Evolutionary conservation across 1,139 yeast species (phyloP), one percentile per base, ranked within the genome.

Genomic region (Kodamaea arcana): DNA sequence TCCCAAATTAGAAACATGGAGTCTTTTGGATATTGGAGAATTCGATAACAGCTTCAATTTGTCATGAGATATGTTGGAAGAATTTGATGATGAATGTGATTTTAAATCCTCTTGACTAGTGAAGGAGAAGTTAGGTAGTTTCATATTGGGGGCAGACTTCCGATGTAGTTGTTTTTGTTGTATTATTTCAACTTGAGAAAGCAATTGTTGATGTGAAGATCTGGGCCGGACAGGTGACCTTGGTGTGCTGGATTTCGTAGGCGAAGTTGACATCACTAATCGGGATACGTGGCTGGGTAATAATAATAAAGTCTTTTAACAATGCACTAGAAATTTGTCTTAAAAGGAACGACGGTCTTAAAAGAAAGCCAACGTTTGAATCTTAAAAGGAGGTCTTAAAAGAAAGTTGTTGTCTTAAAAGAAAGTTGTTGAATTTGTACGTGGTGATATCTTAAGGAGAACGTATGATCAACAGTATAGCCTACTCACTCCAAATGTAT

Each of bases 21-120:
- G 51, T 30, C 59, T 55, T 30, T 54, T 60, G 4, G 72, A 61
- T 3, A 62, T 40, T 2, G 72, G 72, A 12, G 69, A 63, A 13
- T 54, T 51, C 6, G 70, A 58, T 20, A 69, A 50, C 31, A 45
- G 50, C 39, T 51, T 56, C 29, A 69, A 47, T 37, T 62, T 62
- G 10, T 58, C 62, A 7, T 46, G 46, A 1, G 58, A 43, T 10
- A 50, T 26, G 29, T 29, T 36, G 34, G 42, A 36, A n/a, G 43
- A 37, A 2, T 52, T 35, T 3, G 47, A 32, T 3, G 52, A 42
- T 11, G 47, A 36, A 5, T 54, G 43, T 6, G 60, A 52, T 24
- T 42, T 38, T 12, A 56, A 35, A 34, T 55, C 64, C 14, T 43
- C 59, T 12, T 45, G 48, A 12, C 42, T 45, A 12, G 48, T 42